Evolutionary conservation across 208 protist species (phyloP).

Genomic region (Baffinella frigidus): DNA sequence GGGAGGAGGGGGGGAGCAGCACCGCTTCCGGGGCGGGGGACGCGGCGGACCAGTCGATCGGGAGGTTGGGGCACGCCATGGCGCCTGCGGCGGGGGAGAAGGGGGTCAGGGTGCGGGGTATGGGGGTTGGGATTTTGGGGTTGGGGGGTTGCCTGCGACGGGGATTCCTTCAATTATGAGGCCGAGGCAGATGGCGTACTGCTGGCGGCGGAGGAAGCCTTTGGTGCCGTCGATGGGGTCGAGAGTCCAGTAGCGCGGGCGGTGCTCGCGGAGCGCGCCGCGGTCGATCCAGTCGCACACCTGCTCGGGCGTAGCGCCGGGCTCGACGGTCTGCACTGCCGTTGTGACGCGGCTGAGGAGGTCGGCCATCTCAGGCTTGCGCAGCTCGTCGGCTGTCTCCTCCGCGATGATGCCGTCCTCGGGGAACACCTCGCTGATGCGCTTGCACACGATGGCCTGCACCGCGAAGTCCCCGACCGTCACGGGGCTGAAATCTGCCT

Average conservation of each 20-base stretch:
- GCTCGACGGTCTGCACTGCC: not conserved
- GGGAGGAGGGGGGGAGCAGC: too few species aligned
- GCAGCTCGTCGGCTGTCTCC: not conserved
- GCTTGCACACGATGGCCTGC: slow-evolving; percentile 12
- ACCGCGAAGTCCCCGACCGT: not conserved
- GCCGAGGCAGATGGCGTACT: not conserved
- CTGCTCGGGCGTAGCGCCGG: not conserved
- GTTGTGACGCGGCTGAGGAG: not conserved
- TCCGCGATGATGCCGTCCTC: not conserved
- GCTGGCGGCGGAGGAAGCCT: not conserved
- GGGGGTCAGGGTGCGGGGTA: not conserved
- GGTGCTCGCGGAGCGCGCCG: not conserved
- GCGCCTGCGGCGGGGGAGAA: not conserved
- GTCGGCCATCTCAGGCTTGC: not conserved
- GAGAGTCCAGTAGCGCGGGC: not conserved
- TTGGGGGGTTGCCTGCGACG: not conserved
- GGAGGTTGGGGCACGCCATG: not conserved
- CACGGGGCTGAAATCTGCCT: not conserved
- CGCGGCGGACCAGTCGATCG: not conserved
- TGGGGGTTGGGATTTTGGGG: not conserved
- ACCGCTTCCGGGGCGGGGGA: not conserved
- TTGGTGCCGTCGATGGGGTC: slow-evolving; percentile 8
- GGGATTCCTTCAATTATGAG: not conserved
- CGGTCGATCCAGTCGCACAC: not conserved
- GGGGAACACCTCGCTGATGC: not conserved